Evolutionary conservation across 1,139 yeast genomes (phyloP), one percentile per base, ranked within the genome.

Genomic region (Yamadazyma trypodendri): DNA sequence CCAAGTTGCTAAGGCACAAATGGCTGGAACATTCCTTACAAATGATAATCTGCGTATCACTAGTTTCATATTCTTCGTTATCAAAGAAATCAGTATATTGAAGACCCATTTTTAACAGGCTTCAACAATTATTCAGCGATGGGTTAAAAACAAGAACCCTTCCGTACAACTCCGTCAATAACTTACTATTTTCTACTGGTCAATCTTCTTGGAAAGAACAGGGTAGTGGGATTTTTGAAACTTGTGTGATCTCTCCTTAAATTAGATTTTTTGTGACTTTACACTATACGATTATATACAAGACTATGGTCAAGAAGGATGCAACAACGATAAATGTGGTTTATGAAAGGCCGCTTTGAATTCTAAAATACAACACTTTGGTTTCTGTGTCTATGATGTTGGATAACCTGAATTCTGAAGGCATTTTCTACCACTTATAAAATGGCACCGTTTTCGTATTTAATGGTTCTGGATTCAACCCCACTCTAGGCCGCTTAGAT

Each of bases 1-100:
- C 62, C 37, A 75, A 58, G 32, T 61, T 60, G 5, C 71, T 62
- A 29, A 72, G 58, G 45, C 81, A 77, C 37, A 77, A 65, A 55
- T 77, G 82, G 22, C 72, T 65, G 42, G 75, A 74, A 49, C 83
- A 77, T 31, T 68, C 65, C 42, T 63, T 62, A 49, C 83, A 77
- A 18, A 76, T 62, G 34, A 76, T 67, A 37, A 77, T 65, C 51
- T 68, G 64, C 38, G 65, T 61, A 33, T 65, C 66, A 24, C 58
- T 50, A 10, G 56, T 43, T 43, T 68, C 73, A 37, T 62, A 62
- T 28, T 55, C 58, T 13, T 61, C 54, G 44, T 55, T 56, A 29
- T 64, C 70, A 46, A 67, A 67, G 52, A 65, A 67, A 39, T 63
- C 55, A 20, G 72, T 63, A 43, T 63, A 61, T 49, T 55, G 63